Base-by-base conservation (phyloP, 2,329 filamentous ascomycete genomes). In the Aspergillus pseudoterreus region DNA sequence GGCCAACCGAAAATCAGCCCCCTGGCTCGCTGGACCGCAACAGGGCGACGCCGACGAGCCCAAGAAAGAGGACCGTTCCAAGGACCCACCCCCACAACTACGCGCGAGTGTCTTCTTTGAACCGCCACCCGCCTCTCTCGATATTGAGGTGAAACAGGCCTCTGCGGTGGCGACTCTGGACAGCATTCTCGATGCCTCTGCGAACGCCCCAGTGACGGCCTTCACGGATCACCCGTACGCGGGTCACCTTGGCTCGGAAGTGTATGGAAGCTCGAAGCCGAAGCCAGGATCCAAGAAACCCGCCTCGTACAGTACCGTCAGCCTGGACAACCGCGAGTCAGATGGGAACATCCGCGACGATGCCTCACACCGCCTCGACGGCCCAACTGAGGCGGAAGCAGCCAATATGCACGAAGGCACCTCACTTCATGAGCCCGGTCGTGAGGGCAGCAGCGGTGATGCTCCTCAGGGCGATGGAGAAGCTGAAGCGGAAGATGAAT, bases 81-180 rank as follows among this genome's bases (percentile, higher is more conserved):
- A 80, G 45, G 54, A 54, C 24, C 68, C 96, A 12, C 91, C 92
- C 2, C 83, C 92, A 0, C 90, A 95, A 61, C 79, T 97, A 33
- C 84, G 92, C 54, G 94, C 94, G n/a, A 95, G 86, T 62, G 84
- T 88, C 24, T 97, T 90, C 72, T 97, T 97, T 63, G 92, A 97
- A 52, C 75, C 76, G 4, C 86, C 86, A 0, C 76, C 82, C 2
- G 66, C 80, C 6, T 62, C 74, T 1, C 75, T 83, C 42, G 76
- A 85, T 45, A 72, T 84, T 36, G 71, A 82, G 36, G 71, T 84
- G 39, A 79, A 82, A 68, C 85, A 88, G 52, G 87, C 89, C 15
- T 97, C 94, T 22, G 92, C 92, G 10, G 89, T 91, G 66, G 86
- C 83, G 39, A 96, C 92, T 0, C 80, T 99, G 6, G 92, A 99